phyloP scores from a whole-genome alignment of 1,139 yeast genomes.

The Yamadazyma buinensis region DNA sequence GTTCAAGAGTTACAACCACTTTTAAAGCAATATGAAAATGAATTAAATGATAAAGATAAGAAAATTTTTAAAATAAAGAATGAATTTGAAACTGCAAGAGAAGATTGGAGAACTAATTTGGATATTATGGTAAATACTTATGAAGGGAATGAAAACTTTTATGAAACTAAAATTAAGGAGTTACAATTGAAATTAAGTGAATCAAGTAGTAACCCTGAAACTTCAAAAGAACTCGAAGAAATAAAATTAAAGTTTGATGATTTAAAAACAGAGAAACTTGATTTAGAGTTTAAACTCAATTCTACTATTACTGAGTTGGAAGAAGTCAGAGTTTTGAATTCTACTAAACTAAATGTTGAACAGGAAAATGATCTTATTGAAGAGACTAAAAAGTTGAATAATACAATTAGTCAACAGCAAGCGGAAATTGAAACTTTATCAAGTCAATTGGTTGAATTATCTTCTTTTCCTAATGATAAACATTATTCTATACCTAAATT shows the following conservation, averaged over 20 bases:
- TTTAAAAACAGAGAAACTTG: conserved; percentile 1
- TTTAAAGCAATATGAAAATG: conserved; percentile 41
- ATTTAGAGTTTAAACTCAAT: conserved; percentile 4
- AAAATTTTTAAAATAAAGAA: conserved; percentile 34
- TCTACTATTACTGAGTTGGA: conserved; percentile 7
- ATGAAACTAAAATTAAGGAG: conserved; percentile 23
- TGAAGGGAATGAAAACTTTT: conserved; percentile 37
- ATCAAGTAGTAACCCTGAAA: conserved; percentile 2
- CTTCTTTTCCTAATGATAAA: conserved; percentile 10
- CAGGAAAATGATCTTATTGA: neutral
- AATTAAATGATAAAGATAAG: conserved; percentile 36
- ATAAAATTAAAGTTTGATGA: conserved; percentile 8
- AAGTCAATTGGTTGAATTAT: conserved; percentile 11
- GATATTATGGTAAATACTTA: conserved; percentile 47
- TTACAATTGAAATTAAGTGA: conserved; percentile 13
- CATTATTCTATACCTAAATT: neutral
- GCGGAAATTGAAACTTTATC: conserved; percentile 11
- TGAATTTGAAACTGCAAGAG: conserved; percentile 51
- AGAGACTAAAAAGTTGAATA: conserved; percentile 4
- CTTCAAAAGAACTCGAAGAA: conserved; percentile 5
- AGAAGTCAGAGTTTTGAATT: conserved; percentile 3
- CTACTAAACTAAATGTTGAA: neutral
- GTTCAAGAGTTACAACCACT: conserved; percentile 46
- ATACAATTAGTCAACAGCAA: conserved; percentile 12
- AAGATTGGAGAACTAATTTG: conserved; percentile 55